Conservation (phyloP, 2,329 filamentous ascomycete genomes). For the Curvularia verruculosa region DNA sequence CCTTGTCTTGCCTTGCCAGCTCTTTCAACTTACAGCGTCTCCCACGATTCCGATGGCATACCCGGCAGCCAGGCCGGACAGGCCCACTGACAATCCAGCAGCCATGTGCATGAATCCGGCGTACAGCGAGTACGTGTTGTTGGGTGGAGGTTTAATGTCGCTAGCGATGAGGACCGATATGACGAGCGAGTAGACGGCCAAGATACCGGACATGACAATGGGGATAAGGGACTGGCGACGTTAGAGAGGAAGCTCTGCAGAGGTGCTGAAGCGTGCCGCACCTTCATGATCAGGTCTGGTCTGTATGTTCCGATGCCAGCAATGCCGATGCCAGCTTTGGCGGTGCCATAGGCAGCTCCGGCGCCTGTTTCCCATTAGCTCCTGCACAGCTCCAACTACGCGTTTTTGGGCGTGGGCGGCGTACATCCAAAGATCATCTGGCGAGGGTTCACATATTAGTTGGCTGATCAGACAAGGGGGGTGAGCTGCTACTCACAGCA, state of each 20-base stretch:
- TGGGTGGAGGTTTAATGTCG: constrained; percentile 76
- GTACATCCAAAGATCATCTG: constrained; percentile 83
- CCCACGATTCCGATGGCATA: constrained; percentile 91
- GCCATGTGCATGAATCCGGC: constrained; percentile 93
- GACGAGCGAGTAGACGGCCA: constrained; percentile 96
- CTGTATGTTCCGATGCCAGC: constrained; percentile 83
- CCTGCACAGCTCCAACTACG: constrained; percentile 4
- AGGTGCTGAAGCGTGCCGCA: constrained; percentile 39
- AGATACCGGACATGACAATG: constrained; percentile 98
- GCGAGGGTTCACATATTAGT: constrained; percentile 30
- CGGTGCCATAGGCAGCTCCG: constrained; percentile 85
- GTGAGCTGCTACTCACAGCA: constrained; percentile 58
- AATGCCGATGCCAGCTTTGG: constrained; percentile 88
- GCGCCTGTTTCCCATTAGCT: constrained; percentile 55
- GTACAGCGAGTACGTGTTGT: constrained; percentile 78
- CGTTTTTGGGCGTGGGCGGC: constrained; percentile 38
- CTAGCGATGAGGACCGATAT: constrained; percentile 95
- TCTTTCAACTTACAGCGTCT: constrained; percentile 68
- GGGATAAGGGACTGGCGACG: constrained; percentile 75
- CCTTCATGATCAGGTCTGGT: constrained; percentile 91
- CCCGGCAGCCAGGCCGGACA: constrained; percentile 49
- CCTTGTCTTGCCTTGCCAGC: background rate
- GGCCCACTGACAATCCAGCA: constrained; percentile 78
- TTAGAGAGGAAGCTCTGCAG: constrained; percentile 34
- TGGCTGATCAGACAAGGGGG: constrained; percentile 14